phyloP scores from a whole-genome alignment of 1,139 yeast genomes.

The Taphrina pruni region DNA sequence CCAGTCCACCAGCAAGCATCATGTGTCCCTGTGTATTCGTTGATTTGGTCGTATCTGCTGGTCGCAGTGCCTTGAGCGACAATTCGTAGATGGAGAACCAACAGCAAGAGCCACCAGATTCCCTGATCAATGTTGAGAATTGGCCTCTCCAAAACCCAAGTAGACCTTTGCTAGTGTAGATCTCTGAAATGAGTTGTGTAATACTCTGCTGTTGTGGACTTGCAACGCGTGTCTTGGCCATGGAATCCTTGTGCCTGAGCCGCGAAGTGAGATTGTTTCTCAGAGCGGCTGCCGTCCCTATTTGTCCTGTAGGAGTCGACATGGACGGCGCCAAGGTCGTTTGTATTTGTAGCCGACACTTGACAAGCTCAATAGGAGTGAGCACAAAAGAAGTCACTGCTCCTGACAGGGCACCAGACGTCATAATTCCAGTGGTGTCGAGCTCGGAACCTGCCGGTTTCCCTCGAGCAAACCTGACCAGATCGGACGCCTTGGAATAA shows the following conservation, averaged over 20 bases:
- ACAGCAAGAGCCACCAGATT: slow-evolving; percentile 86
- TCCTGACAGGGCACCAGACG: slow-evolving; percentile 84
- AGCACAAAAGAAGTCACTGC: slow-evolving; percentile 79
- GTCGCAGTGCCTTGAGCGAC: slow-evolving; percentile 56
- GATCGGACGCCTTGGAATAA: slow-evolving; percentile 29
- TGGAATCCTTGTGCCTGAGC: neutral
- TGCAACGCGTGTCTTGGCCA: slow-evolving; percentile 31
- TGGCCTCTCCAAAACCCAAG: slow-evolving; percentile 83
- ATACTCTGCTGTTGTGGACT: slow-evolving; percentile 48
- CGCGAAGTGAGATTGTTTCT: slow-evolving; percentile 13
- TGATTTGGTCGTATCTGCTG: slow-evolving; percentile 44
- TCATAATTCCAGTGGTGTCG: slow-evolving; percentile 57
- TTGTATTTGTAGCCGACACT: slow-evolving; percentile 86
- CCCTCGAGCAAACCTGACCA: slow-evolving; percentile 18
- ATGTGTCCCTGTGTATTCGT: slow-evolving; percentile 60
- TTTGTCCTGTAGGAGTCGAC: neutral
- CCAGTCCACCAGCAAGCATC: slow-evolving; percentile 78
- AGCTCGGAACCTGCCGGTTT: slow-evolving; percentile 46
- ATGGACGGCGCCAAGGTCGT: slow-evolving; percentile 34
- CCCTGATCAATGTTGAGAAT: slow-evolving; percentile 79
- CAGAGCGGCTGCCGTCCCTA: slow-evolving; percentile 16
- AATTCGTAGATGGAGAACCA: slow-evolving; percentile 92
- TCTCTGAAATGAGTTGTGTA: slow-evolving; percentile 56
- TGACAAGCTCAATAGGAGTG: slow-evolving; percentile 87
- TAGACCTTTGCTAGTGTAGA: slow-evolving; percentile 62